Base-by-base conservation (phyloP, 2,329 filamentous ascomycete genomes). In the Samsoniella hepiali region DNA sequence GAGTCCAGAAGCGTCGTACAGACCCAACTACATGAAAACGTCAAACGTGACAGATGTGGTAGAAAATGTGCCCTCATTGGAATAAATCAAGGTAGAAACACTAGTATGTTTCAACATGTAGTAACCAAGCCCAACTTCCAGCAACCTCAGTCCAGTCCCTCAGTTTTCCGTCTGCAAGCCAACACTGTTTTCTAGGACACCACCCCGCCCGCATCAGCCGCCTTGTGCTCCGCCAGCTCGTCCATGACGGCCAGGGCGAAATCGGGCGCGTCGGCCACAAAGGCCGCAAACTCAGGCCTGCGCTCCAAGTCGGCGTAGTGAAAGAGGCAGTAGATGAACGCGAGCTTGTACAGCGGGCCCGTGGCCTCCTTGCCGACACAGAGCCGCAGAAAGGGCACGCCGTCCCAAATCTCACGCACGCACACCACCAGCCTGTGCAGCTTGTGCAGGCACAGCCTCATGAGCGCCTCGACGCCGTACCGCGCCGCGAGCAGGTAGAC, bases 381-480 rank as follows among this genome's bases (percentile, higher is more conserved):
- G n/a, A 55, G 51, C 5, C 51, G 51, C 51, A 55, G 10, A 15
- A 55, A 55, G 3, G n/a, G n/a, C 10, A 55, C n/a, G 1, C 51
- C 51, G 51, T 55, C 51, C 51, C 51, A 55, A 3, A 55, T 55
- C 51, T 55, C 51, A 1, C 51, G 51, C 34, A 55, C 51, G 36
- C 51, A 29, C 1, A 55, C 51, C 3, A 55, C 11, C 51, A 55
- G 22, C 22, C 51, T 9, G 22, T 55, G 51, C 10, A 55, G n/a
- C 22, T 55, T 55, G 51, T 55, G 51, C 11, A 55, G 51, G 36
- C 51, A 55, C 22, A 55, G 34, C n/a, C 13, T 0, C 10, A 3
- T 1, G 32, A 55, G 51, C 11, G n/a, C 10, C 11, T 9, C 36
- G 1, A 55, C 22, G 34, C 36, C 51, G 36, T 40, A 55, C 10